Conservation (phyloP, 2,329 filamentous ascomycete genomes). For the Aspergillus sp. region DNA sequence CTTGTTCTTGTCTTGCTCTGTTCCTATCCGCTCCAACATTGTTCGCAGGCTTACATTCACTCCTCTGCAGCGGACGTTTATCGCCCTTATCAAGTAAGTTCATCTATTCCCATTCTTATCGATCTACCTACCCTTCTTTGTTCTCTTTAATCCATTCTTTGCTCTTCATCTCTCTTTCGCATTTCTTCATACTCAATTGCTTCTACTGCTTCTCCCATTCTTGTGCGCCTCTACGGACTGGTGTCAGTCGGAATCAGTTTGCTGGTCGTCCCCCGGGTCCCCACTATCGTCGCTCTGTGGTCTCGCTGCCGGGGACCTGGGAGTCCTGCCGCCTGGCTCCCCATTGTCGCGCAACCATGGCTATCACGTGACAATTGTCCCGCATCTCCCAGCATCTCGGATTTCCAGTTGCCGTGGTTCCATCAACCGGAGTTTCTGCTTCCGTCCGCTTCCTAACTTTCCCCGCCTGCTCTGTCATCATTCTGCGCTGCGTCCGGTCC, state of each 20-base stretch:
- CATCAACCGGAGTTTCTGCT: conserved; percentile 2
- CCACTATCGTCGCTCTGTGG: not conserved
- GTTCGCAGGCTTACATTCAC: conserved; percentile 12
- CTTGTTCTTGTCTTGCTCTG: conserved; percentile 6
- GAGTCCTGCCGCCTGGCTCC: too few species aligned
- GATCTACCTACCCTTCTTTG: too few species aligned
- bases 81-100: conserved; percentile 30
- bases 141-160: conserved; percentile 5
- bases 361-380: too few species aligned
- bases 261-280: not conserved
- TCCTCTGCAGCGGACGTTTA: conserved; percentile 26
- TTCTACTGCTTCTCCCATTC: too few species aligned
- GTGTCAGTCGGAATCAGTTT: too few species aligned
- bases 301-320: too few species aligned
- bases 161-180: not conserved
- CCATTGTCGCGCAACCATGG: too few species aligned
- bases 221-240: too few species aligned
- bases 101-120: too few species aligned
- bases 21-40: conserved; percentile 4
- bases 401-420: conserved; percentile 1
- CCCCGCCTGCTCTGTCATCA: not conserved
- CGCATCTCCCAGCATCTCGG: not conserved
- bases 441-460: conserved; percentile 2
- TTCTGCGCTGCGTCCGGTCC: conserved; percentile 2
- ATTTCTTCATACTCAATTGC: too few species aligned